A percentile compares a stretch with the other conserved stretches of the same genome.
Conservation (phyloP, 2,329 filamentous ascomycete genomes). For the Talaromyces sp. region DNA sequence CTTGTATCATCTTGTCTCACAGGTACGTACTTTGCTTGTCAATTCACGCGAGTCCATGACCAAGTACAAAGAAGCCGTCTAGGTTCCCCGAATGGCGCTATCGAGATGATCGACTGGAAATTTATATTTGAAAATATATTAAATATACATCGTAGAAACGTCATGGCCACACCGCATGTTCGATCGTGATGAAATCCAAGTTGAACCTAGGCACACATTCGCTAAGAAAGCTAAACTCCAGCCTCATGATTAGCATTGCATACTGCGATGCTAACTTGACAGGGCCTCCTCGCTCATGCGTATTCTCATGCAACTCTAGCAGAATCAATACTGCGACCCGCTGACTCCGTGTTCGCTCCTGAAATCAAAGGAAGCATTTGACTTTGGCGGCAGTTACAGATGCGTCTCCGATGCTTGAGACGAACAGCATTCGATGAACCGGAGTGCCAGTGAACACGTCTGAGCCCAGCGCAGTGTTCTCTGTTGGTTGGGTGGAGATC, state of each 20-base stretch:
- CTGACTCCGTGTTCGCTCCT: slow-evolving; percentile 2
- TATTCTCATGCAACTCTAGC: not conserved
- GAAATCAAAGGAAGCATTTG: not conserved
- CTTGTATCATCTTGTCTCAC: not conserved
- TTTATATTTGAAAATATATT: not conserved
- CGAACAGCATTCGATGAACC: not conserved
- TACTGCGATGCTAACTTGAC: too few relatives aligned
- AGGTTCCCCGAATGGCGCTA: not conserved
- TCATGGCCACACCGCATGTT: not conserved
- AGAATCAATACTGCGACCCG: not conserved
- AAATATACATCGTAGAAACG: not conserved
- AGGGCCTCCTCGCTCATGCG: not conserved
- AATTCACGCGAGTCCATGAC: not conserved
- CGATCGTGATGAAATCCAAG: not conserved
- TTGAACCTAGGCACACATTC: not conserved
- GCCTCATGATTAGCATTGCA: too few relatives aligned
- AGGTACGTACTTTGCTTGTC: not conserved
- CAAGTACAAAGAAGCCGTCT: not conserved
- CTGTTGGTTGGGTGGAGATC: not conserved
- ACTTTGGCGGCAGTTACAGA: not conserved
- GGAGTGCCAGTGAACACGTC: not conserved
- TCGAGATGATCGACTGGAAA: not conserved
- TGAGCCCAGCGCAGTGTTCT: not conserved
- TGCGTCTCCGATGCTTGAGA: not conserved
- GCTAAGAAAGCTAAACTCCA: not conserved